Evolutionary conservation across 371 early-diverging fungal genomes (phyloP).

Genomic region (Conidiobolus incongruus): DNA sequence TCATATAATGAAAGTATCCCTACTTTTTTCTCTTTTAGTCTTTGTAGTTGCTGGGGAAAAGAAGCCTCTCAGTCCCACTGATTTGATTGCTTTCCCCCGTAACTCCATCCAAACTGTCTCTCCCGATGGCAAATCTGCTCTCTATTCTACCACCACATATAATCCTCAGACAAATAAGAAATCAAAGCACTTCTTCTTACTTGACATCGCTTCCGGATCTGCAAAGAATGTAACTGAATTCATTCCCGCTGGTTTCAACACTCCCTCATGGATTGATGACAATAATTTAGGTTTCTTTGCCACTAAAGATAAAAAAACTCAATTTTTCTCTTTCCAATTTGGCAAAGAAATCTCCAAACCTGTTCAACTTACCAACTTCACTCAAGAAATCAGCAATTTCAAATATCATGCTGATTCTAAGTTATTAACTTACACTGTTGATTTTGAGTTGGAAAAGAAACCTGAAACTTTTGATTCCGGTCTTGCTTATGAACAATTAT

Average conservation of each 20-base stretch:
- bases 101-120: too few relatives aligned
- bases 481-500: slow-evolving; percentile 26
- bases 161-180: slow-evolving; percentile 19
- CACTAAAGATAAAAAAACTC: slow-evolving; percentile 21
- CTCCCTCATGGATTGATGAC: slow-evolving; percentile 26
- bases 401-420: slow-evolving; percentile 11
- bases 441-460: slow-evolving; percentile 15
- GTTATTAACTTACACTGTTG: slow-evolving; percentile 27
- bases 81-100: too few relatives aligned
- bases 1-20: too few relatives aligned
- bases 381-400: slow-evolving; percentile 15
- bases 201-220: slow-evolving; percentile 11
- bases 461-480: slow-evolving; percentile 13
- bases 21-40: too few relatives aligned
- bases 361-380: slow-evolving; percentile 20
- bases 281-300: slow-evolving; percentile 20
- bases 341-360: slow-evolving; percentile 12
- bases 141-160: slow-evolving; percentile 24
- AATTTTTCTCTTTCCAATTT: slow-evolving; percentile 14
- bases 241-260: slow-evolving; percentile 11
- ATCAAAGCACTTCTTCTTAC: slow-evolving; percentile 16
- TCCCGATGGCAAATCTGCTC: slow-evolving; percentile 19
- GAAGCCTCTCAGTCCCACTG: too few relatives aligned
- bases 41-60: too few relatives aligned
- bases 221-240: slow-evolving; percentile 14